Evolutionary conservation across 1,139 yeast species (phyloP).

Genomic region (Geotrichum bryndzae): DNA sequence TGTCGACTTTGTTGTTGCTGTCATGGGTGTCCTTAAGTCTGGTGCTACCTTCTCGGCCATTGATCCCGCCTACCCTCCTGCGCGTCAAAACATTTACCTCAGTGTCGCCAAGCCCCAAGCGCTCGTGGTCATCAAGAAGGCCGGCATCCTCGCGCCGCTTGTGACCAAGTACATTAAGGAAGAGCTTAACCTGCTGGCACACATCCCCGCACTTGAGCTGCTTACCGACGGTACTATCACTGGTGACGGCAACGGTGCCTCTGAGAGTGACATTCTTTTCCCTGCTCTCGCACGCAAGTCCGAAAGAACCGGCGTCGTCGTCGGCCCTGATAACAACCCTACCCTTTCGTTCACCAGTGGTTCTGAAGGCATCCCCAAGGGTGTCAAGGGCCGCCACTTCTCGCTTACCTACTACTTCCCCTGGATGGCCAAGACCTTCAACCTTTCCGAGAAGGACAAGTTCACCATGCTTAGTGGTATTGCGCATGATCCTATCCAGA

Average conservation of each 20-base stretch:
- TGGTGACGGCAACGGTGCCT: constrained; percentile 37
- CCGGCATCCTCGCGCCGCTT: constrained; percentile 69
- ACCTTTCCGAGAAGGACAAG: constrained; percentile 69
- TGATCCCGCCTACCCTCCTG: constrained; percentile 98
- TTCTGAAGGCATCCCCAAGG: constrained; percentile 97
- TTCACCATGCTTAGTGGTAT: constrained; percentile 98
- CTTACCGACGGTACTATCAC: constrained; percentile 79
- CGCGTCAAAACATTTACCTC: constrained; percentile 87
- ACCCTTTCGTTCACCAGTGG: constrained; percentile 97
- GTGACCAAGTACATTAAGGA: constrained; percentile 71
- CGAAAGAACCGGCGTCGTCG: constrained; percentile 76
- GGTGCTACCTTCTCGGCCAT: constrained; percentile 98
- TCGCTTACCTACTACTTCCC: constrained; percentile 96
- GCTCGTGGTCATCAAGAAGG: constrained; percentile 80
- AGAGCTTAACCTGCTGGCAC: constrained; percentile 65
- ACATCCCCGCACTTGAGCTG: constrained; percentile 71
- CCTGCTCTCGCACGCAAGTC: constrained; percentile 44
- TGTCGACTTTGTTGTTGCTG: constrained; percentile 92
- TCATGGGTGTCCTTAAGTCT: constrained; percentile 94
- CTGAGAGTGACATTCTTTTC: constrained; percentile 46
- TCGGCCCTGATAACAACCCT: constrained; percentile 97
- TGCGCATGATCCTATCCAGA: constrained; percentile 98
- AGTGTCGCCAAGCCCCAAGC: constrained; percentile 92
- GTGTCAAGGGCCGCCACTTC: constrained; percentile 95
- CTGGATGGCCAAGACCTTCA: constrained; percentile 91